Conservation (phyloP, 108 stramenopile species). For the Craspedostauros australis region DNA sequence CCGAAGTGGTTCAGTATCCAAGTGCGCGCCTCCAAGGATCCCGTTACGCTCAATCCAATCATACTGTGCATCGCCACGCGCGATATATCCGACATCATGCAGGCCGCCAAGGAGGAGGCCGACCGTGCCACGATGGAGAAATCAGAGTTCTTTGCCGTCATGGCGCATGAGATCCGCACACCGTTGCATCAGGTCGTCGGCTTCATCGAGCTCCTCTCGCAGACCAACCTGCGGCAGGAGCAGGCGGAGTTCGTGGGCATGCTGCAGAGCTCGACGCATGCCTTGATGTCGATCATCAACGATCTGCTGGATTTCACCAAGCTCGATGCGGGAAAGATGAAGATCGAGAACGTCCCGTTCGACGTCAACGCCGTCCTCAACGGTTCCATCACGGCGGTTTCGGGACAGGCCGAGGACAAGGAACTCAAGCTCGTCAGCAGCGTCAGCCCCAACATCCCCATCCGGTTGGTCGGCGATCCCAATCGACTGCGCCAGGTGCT, state of each 20-base stretch:
- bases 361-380: slow-evolving; percentile 2
- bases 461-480: slow-evolving; percentile 5
- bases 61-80: slow-evolving; percentile 17
- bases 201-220: slow-evolving; percentile 23
- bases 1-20: slow-evolving; percentile 5
- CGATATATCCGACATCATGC: too few relatives aligned
- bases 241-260: slow-evolving; percentile 2
- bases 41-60: slow-evolving; percentile 5
- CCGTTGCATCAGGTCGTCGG: slow-evolving; percentile 50
- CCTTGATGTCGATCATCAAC: slow-evolving; percentile 37
- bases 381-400: background rate
- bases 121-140: slow-evolving; percentile 30
- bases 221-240: slow-evolving; percentile 6
- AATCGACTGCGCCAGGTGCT: slow-evolving; percentile 25
- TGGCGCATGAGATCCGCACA: slow-evolving; percentile 57
- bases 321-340: slow-evolving; percentile 40
- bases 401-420: slow-evolving; percentile 7
- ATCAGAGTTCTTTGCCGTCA: slow-evolving; percentile 38
- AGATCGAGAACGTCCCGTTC: slow-evolving; percentile 5
- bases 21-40: slow-evolving; percentile 12
- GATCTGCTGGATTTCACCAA: slow-evolving; percentile 53
- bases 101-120: slow-evolving; percentile 29
- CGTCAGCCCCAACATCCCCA: background rate
- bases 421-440: slow-evolving; percentile 1
- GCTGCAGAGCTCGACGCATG: slow-evolving; percentile 24